These are phyloP conservation scores for Mycena galericulata DNA, from an alignment of 768 basidiomycete species.

Conservation along the genomic window DNA sequence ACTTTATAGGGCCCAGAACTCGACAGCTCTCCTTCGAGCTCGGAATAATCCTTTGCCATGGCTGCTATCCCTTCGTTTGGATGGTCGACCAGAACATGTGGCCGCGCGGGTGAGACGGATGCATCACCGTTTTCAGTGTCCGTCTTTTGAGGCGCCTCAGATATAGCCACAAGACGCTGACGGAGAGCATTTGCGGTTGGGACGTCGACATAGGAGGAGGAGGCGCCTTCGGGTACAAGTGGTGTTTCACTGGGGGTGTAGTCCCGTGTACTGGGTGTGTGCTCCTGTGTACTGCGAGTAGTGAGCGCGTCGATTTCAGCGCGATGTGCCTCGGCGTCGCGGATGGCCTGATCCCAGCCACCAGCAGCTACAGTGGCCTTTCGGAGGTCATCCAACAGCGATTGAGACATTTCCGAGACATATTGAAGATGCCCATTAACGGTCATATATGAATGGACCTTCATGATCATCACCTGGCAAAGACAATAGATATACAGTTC, in stretches of 20 bases:
- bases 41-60: slow-evolving; percentile 81
- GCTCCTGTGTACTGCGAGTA: slow-evolving; percentile 42
- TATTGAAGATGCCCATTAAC: slow-evolving; percentile 87
- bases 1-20: slow-evolving; percentile 76
- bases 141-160: slow-evolving; percentile 38
- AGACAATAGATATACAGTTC: background rate
- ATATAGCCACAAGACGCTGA: slow-evolving; percentile 63
- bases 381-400: slow-evolving; percentile 58
- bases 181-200: slow-evolving; percentile 65
- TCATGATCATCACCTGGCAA: slow-evolving; percentile 86
- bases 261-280: slow-evolving; percentile 48
- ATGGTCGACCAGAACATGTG: slow-evolving; percentile 71
- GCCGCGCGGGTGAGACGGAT: slow-evolving; percentile 27
- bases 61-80: slow-evolving; percentile 72
- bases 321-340: slow-evolving; percentile 59
- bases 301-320: slow-evolving; percentile 52
- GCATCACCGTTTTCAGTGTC: slow-evolving; percentile 5
- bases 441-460: slow-evolving; percentile 94
- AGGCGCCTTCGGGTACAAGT: slow-evolving; percentile 54
- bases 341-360: slow-evolving; percentile 74
- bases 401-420: slow-evolving; percentile 59
- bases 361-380: slow-evolving; percentile 63
- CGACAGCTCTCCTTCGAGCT: slow-evolving; percentile 80
- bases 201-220: slow-evolving; percentile 66
- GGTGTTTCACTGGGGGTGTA: slow-evolving; percentile 58